Evolutionary conservation across 495 filamentous ascomycete species (phyloP).

Genomic region (Podospora tetraspora): DNA sequence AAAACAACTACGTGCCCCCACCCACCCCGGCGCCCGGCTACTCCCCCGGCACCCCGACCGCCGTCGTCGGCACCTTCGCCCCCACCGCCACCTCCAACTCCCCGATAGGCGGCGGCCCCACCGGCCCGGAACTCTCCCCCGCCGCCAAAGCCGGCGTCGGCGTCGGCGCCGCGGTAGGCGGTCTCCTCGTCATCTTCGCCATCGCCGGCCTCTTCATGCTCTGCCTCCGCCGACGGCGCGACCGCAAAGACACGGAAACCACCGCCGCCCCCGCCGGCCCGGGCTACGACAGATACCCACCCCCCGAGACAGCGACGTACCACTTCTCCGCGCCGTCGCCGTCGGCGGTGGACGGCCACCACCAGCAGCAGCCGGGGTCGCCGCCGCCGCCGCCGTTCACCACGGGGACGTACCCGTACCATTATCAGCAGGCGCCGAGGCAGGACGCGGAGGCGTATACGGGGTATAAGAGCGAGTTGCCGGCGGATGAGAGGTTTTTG

Average conservation of each 20-base stretch:
- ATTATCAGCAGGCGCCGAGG: background rate
- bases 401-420: background rate
- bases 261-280: conserved; percentile 3
- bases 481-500: conserved; percentile 12
- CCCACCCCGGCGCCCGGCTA: conserved; percentile 15
- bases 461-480: conserved; percentile 18
- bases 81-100: background rate
- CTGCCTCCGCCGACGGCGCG: background rate
- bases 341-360: background rate
- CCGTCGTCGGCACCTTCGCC: conserved; percentile 5
- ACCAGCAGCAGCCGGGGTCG: background rate
- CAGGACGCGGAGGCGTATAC: conserved; percentile 7
- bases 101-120: background rate
- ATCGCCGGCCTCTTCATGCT: conserved; percentile 4
- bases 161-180: conserved; percentile 20
- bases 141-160: conserved; percentile 20
- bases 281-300: conserved; percentile 7
- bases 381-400: background rate
- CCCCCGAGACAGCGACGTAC: conserved; percentile 4
- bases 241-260: background rate
- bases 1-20: conserved; percentile 16
- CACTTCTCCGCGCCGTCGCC: conserved; percentile 2
- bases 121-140: conserved; percentile 1
- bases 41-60: conserved; percentile 10
- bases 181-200: conserved; percentile 11